Conservation (phyloP, 306 rosid species). For the Trifolium fragiferum region DNA sequence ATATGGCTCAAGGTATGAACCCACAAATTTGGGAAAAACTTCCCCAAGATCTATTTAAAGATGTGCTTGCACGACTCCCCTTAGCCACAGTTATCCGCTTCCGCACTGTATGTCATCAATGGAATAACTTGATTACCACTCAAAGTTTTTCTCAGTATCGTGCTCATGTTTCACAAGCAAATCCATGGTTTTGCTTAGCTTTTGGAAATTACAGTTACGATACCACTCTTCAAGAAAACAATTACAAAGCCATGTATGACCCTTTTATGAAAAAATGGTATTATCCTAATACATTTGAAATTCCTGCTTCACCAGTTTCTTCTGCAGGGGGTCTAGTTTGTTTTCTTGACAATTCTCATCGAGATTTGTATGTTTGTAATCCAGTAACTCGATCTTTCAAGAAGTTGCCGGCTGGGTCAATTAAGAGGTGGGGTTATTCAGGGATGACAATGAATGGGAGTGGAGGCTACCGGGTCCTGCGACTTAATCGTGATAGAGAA, state of each 20-base stretch:
- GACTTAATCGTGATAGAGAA: conserved; percentile 75
- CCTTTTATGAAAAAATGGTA: conserved; percentile 83
- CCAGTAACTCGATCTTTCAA: conserved; percentile 79
- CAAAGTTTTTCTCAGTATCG: conserved; percentile 75
- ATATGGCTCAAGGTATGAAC: conserved; percentile 51
- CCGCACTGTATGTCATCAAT: conserved; percentile 76
- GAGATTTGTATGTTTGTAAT: conserved; percentile 76
- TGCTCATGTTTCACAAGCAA: conserved; percentile 61
- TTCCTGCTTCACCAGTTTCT: conserved; percentile 69
- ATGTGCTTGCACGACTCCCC: conserved; percentile 89
- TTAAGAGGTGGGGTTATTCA: conserved; percentile 63
- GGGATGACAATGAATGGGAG: conserved; percentile 71
- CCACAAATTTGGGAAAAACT: conserved; percentile 80
- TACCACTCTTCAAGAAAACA: background rate
- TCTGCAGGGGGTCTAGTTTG: conserved; percentile 93
- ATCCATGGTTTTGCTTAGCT: conserved; percentile 85
- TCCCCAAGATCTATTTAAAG: conserved; percentile 84
- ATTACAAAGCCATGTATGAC: conserved; percentile 78
- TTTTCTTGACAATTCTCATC: conserved; percentile 59
- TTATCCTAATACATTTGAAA: conserved; percentile 60
- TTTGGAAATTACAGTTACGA: conserved; percentile 42
- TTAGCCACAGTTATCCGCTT: conserved; percentile 75
- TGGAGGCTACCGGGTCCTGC: conserved; percentile 71
- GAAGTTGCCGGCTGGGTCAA: conserved; percentile 76
- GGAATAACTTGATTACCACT: conserved; percentile 82